Percentiles rank a stretch among this genome's conserved stretches.
phyloP scores from a whole-genome alignment of 257 asterid genomes.

The Paulownia fortunei region DNA sequence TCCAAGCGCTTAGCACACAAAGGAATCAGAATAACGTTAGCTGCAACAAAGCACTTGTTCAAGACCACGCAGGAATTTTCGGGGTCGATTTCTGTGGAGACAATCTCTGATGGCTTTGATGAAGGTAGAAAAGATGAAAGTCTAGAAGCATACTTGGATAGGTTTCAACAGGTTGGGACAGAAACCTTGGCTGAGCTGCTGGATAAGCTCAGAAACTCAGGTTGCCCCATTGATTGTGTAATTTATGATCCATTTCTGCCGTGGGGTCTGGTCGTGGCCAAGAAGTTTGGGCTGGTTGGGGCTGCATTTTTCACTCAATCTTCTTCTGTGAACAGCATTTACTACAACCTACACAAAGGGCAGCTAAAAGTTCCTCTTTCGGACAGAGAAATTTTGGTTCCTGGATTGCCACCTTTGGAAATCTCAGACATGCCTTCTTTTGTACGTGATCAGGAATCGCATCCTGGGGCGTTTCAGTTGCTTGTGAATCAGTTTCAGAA shows the following conservation, averaged over 20 bases:
- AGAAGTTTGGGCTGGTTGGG: slow-evolving; percentile 4
- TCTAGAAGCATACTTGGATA: neutral
- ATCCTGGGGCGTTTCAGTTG: slow-evolving; percentile 20
- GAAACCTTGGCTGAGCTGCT: slow-evolving; percentile 20
- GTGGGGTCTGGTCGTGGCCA: slow-evolving; percentile 33
- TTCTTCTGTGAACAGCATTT: slow-evolving; percentile 18
- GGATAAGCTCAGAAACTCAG: slow-evolving; percentile 19
- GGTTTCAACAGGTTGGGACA: slow-evolving; percentile 25
- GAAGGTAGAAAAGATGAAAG: neutral
- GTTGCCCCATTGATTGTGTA: slow-evolving; percentile 27
- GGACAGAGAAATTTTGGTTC: neutral
- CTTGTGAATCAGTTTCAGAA: slow-evolving; percentile 30
- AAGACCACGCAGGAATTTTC: slow-evolving; percentile 1
- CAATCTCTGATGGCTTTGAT: slow-evolving; percentile 42
- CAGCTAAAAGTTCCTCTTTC: neutral
- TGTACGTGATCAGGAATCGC: neutral
- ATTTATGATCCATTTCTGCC: slow-evolving; percentile 31
- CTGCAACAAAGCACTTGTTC: slow-evolving; percentile 18
- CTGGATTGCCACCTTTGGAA: slow-evolving; percentile 35
- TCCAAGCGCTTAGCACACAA: slow-evolving; percentile 40
- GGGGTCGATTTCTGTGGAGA: slow-evolving; percentile 24
- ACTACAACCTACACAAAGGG: slow-evolving; percentile 18
- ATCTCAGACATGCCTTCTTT: slow-evolving; percentile 37
- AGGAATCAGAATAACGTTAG: slow-evolving; percentile 37
- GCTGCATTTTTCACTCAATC: slow-evolving; percentile 39